Evolutionary conservation across 2,329 filamentous ascomycete species (phyloP), one percentile per base, ranked within the genome.

Genomic region (Fonsecaea erecta): DNA sequence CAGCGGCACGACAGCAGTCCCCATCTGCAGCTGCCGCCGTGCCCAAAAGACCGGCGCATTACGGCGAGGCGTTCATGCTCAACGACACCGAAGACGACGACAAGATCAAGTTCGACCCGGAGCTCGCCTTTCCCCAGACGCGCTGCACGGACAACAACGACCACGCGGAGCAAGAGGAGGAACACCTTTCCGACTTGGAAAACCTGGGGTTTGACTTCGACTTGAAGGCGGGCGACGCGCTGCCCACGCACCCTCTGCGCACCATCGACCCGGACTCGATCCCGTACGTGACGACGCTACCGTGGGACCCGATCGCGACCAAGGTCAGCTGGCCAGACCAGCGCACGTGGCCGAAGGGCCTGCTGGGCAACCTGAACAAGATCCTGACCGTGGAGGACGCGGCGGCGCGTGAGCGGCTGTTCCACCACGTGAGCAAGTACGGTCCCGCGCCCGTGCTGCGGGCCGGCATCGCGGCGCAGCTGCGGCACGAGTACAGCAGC

Each of bases 371-470:
- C 40, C 8, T 69, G 54, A 67, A 69, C 56, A 54, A 60, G 34
- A 65, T 67, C 18, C 28, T 69, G 18, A 65, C 61, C 46, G 34
- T 69, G 21, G 67, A 59, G 28, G 67, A 69, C 59, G 28, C 60
- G 7, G 67, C 66, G 46, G 64, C 53, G 6, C 67, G 67, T 30
- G 60, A 61, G 1, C 64, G 67, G 9, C 62, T 69, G 7, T 69
- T 69, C 56, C 67, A 69, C 37, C 64, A 69, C 34, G 52, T 69
- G 14, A 58, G 54, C 4, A 65, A 59, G 28, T 69, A 66, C 35
- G 67, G 67, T n/a, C 67, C 67, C 16, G 59, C 64, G 11, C 67
- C 67, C 2, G 60, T 69, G 55, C 61, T 69, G 24, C 53, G 67
- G 4, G 51, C 43, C 11, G 67, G 67, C 12, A 67, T 69, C 43